Conservation (phyloP, 2,329 filamentous ascomycete genomes). For the Botrytis fabae region DNA sequence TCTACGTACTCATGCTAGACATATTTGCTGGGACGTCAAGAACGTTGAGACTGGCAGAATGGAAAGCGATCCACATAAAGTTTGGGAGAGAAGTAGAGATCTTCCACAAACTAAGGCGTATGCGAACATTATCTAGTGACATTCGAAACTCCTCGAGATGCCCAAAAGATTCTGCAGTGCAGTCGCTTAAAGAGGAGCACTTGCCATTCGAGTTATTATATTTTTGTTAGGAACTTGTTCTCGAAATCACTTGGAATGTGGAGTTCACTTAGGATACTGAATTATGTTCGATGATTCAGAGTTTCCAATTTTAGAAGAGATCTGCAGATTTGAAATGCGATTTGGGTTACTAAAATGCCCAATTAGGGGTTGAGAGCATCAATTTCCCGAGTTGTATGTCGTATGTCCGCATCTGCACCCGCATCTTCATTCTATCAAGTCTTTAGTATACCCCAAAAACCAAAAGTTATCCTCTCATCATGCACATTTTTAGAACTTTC, state of each 20-base stretch:
- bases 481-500: background rate
- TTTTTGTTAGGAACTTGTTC: background rate
- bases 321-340: background rate
- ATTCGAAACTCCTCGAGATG: background rate
- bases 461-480: background rate
- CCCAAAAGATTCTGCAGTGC: background rate
- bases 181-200: background rate
- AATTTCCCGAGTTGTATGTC: background rate
- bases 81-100: slow-evolving; percentile 19
- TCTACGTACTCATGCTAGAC: slow-evolving; percentile 11
- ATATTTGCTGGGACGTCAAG: slow-evolving; percentile 15
- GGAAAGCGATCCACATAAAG: slow-evolving; percentile 21
- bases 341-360: background rate
- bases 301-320: background rate
- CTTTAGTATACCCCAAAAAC: background rate
- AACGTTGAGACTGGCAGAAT: slow-evolving; percentile 18
- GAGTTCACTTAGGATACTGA: background rate
- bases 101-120: slow-evolving; percentile 18
- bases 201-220: no score
- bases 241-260: background rate
- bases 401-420: background rate
- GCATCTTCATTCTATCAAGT: background rate
- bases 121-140: slow-evolving; percentile 11
- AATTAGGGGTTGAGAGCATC: background rate
- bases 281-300: no score